A percentile compares a stretch with the other conserved stretches of the same genome.
Conservation (phyloP, 2,329 filamentous ascomycete species). For the Sclerotinia glacialis region DNA sequence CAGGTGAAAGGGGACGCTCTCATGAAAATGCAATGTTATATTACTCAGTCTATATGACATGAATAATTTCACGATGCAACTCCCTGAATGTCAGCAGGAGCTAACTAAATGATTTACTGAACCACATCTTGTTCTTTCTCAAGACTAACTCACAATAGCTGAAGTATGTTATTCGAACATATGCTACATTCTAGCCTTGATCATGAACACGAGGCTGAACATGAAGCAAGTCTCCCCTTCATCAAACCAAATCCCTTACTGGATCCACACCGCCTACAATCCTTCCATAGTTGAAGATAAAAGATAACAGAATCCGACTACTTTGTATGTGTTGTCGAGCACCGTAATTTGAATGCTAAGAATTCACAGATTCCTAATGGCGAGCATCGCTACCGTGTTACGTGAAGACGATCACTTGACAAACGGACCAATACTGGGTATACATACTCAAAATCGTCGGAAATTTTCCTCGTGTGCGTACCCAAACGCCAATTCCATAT, state of each 20-base stretch:
- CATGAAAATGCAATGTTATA: not conserved
- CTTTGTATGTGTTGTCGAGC: not conserved
- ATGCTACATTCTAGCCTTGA: no score
- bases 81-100: not conserved
- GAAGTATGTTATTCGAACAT: no score
- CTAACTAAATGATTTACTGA: not conserved
- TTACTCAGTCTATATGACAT: no score
- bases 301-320: not conserved
- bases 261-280: not conserved
- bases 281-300: not conserved
- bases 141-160: not conserved
- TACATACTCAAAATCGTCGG: not conserved
- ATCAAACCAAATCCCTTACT: not conserved
- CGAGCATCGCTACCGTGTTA: not conserved
- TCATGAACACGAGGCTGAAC: not conserved
- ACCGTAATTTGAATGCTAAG: not conserved
- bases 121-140: not conserved
- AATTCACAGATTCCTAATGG: not conserved
- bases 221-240: not conserved
- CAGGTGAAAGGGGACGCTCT: no score
- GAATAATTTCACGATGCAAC: no score
- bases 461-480: not conserved
- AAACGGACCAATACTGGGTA: not conserved
- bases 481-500: not conserved
- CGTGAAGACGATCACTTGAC: not conserved